Base-by-base conservation (phyloP, 1,284 basidiomycete genomes). In the Phellopilus nigrolimitatus region DNA sequence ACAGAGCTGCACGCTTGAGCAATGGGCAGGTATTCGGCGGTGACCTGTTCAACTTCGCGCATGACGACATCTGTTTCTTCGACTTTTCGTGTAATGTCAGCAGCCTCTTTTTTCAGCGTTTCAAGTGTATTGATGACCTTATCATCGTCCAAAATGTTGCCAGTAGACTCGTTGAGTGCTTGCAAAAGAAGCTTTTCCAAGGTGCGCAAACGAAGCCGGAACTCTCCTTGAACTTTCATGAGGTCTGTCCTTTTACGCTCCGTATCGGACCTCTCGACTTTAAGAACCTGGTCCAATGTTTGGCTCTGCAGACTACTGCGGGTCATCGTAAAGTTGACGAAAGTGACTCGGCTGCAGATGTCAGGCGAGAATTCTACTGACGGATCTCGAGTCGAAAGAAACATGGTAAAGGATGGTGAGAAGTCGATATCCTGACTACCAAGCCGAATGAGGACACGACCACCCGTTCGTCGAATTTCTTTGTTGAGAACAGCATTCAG, bases 241-340 rank as follows among this genome's bases (percentile, higher is more conserved):
- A 99, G 78, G 64, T 99, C 95, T n/a, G 92, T 95, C 43, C 97
- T 79, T 73, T 97, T 98, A 63, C 87, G 82, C 67, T 99, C 97
- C 1, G 94, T 95, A 63, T 98, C 97, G 0, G 97, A 94, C 10
- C 97, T 82, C 66, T 99, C 97, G 39, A 92, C 91, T 65, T 95
- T 95, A 57, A 99, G 80, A 1, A 99, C 94, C 67, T 97, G 94
- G 66, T 97, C 95, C 44, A 99, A 79, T 0, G 95, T 97, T 68
- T 99, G 97, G 57, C 93, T 97, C 68, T 99, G 95, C 31, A 99
- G 77, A 78, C 94, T 97, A 67, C 93, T 93, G 54, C 95, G 82
- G 0, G 97, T 99, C 92, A 99, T 99, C 13, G 95, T 99, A 70
- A 99, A 99, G 75, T 99, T 99, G 74, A 99, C 95, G 64, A 99